phyloP scores from a whole-genome alignment of 352 stramenopile genomes.

The Globisporangium middletonii region DNA sequence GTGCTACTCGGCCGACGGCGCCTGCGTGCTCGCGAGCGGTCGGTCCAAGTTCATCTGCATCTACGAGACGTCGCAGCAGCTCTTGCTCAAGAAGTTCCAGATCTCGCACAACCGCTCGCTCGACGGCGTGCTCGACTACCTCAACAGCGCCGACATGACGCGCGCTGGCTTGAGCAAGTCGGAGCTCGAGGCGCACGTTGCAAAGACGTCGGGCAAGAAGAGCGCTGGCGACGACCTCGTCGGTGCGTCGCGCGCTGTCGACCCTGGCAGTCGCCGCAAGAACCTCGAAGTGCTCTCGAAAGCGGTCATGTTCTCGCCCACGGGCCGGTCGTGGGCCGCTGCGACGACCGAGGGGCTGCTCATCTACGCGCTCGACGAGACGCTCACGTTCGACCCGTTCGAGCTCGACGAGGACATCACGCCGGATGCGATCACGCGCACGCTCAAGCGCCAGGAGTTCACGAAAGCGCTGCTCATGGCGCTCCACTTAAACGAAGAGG shows the following conservation, averaged over 20 bases:
- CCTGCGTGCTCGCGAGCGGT: constrained; percentile 95
- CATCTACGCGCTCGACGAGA: constrained; percentile 96
- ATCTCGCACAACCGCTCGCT: constrained; percentile 96
- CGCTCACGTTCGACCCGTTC: constrained; percentile 98
- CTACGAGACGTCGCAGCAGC: constrained; percentile 93
- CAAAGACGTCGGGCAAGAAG: constrained; percentile 16
- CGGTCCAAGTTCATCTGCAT: constrained; percentile 99
- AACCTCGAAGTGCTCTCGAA: constrained; percentile 87
- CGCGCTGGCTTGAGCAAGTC: constrained; percentile 59
- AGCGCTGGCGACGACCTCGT: constrained; percentile 51
- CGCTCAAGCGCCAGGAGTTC: constrained; percentile 87
- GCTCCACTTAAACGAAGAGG: constrained; percentile 95
- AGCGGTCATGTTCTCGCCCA: constrained; percentile 96
- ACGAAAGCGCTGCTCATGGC: constrained; percentile 94
- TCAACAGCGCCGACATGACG: constrained; percentile 89
- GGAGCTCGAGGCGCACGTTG: constrained; percentile 66
- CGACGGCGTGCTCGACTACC: constrained; percentile 96
- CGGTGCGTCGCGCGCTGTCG: constrained; percentile 86
- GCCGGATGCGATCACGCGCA: constrained; percentile 86
- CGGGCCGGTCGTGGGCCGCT: constrained; percentile 94
- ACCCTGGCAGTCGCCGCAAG: constrained; percentile 86
- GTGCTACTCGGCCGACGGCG: constrained; percentile 97
- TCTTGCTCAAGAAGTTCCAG: constrained; percentile 99
- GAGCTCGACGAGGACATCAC: constrained; percentile 98
- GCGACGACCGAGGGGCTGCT: constrained; percentile 97